Evolutionary conservation across 805 yeast species (phyloP), one percentile per base, ranked within the genome.

Genomic region (Starmerella bacillaris): DNA sequence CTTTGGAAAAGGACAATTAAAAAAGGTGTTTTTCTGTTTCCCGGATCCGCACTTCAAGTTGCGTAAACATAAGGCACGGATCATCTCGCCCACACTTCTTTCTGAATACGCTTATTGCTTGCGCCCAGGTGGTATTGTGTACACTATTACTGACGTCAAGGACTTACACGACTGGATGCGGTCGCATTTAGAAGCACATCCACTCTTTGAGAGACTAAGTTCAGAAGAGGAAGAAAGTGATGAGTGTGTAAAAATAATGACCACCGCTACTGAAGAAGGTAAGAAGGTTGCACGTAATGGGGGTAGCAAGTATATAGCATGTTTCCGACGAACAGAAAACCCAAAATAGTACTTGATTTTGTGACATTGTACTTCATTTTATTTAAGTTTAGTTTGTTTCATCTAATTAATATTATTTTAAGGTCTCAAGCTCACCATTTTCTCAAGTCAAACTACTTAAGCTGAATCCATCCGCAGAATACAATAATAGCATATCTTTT

Each of bases 21-120:
- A 75, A 22, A 89, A 86, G 63, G 79, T 89, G 69, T 89, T 89
- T 60, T 89, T 89, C 62, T 89, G 98, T 56, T 89, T 89, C 68
- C 98, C 98, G n/a, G 98, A 89, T 57, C 98, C 98, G 5, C 98
- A 89, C 57, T 89, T 89, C 65, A 89, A 89, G 55, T 92, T 82
- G 57, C 68, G 96, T 52, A 89, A 89, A 54, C 98, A 89, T 59
- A 89, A 89, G 65, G 95, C 95, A 5, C 68, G 98, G 61, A 89
- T 89, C 51, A 70, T 89, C 45, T 84, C 98, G 36, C 75, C 73
- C 45, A 86, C 96, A 2, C 61, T 89, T 41, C 63, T 83, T 37
- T 68, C 86, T 20, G 98, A 89, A 56, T 89, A 89, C 54, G 96
- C 98, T 3, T 89, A 71, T 51, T 89, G 77, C 5, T 62, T 89